Percentiles rank a stretch among this genome's conserved stretches.
These are phyloP conservation scores for Colletotrichum liaoningense DNA, from an alignment of 2,329 filamentous ascomycete species.

Conservation along the genomic window DNA sequence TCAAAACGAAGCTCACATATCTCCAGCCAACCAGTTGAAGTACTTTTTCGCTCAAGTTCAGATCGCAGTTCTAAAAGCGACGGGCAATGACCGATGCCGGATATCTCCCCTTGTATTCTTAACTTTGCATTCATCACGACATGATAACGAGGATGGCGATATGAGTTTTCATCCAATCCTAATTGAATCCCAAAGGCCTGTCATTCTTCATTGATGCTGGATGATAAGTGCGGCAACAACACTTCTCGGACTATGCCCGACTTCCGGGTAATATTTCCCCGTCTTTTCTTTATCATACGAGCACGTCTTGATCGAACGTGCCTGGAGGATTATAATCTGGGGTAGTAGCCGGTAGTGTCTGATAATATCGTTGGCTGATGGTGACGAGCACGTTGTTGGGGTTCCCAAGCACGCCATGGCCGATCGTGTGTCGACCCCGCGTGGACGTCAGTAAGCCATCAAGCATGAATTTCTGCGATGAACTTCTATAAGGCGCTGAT, in stretches of 20 bases:
- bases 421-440: not conserved
- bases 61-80: not conserved
- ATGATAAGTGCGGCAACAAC: not conserved
- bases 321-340: not conserved
- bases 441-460: not conserved
- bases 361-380: not conserved
- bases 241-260: not conserved
- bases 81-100: not conserved
- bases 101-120: not conserved
- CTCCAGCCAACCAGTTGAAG: no score
- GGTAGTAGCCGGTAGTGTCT: not conserved
- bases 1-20: not conserved
- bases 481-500: not conserved
- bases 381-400: not conserved
- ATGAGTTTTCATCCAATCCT: not conserved
- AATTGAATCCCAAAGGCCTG: not conserved
- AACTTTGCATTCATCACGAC: not conserved
- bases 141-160: not conserved
- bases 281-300: not conserved
- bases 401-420: not conserved
- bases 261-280: not conserved
- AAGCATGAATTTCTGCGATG: not conserved
- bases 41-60: no score
- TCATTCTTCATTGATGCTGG: not conserved
- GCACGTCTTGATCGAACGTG: not conserved